Evolutionary conservation across 2,329 filamentous ascomycete species (phyloP).

Genomic region (Ophiostoma triangulosporum): DNA sequence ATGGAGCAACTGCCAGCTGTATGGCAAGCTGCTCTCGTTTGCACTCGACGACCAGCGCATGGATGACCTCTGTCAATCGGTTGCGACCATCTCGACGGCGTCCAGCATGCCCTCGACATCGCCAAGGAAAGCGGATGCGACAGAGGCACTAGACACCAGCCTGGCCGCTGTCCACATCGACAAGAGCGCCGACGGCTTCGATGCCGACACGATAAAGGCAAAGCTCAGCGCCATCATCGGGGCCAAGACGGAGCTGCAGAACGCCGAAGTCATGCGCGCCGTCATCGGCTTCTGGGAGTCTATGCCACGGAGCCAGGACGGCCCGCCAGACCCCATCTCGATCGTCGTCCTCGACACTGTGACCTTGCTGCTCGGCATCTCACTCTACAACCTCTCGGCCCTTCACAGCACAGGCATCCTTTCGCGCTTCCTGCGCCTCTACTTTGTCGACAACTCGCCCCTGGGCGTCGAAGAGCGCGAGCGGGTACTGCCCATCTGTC

Average conservation of each 20-base stretch:
- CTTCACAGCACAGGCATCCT: slow-evolving; percentile 61
- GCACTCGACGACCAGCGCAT: slow-evolving; percentile 66
- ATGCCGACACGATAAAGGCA: slow-evolving; percentile 18
- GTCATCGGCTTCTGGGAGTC: slow-evolving; percentile 52
- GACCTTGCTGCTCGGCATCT: slow-evolving; percentile 41
- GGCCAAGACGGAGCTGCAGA: slow-evolving; percentile 38
- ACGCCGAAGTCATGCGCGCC: slow-evolving; percentile 48
- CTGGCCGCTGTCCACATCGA: not conserved
- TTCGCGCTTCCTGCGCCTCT: slow-evolving; percentile 49
- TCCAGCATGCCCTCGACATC: not conserved
- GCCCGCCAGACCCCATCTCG: slow-evolving; percentile 34
- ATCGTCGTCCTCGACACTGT: slow-evolving; percentile 54
- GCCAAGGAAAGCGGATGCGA: not conserved
- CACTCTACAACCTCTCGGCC: slow-evolving; percentile 54
- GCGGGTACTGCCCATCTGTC: slow-evolving; percentile 53
- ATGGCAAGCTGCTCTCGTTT: slow-evolving; percentile 71
- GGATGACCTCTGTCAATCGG: slow-evolving; percentile 50
- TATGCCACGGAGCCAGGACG: slow-evolving; percentile 32
- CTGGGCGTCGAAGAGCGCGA: slow-evolving; percentile 42
- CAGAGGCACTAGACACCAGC: not conserved
- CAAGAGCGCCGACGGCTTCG: not conserved
- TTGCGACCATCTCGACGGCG: slow-evolving; percentile 13
- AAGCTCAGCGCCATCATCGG: slow-evolving; percentile 36
- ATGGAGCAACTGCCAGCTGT: slow-evolving; percentile 58
- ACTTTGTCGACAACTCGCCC: slow-evolving; percentile 39